phyloP scores from a whole-genome alignment of 768 basidiomycete genomes.

The Leucocoprinus leucothites region DNA sequence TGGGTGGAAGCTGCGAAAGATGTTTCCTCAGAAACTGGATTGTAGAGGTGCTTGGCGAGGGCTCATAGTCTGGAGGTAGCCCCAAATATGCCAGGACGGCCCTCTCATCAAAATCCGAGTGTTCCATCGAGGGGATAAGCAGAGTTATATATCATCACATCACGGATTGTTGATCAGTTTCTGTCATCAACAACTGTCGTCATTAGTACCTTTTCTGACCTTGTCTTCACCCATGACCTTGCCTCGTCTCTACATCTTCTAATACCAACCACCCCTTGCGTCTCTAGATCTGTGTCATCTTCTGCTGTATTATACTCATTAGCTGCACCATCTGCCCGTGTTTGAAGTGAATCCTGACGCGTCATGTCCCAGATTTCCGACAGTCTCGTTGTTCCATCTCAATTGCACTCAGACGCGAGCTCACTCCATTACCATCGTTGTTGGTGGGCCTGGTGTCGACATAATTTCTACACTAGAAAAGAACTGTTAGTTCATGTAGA shows the following conservation, averaged over 20 bases:
- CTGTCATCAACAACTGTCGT: conserved; percentile 15
- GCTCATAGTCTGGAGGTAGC: conserved; percentile 54
- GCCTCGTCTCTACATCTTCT: neutral
- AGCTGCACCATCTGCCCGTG: too few relatives aligned
- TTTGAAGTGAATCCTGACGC: neutral
- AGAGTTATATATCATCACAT: conserved; percentile 9
- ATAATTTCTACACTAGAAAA: conserved; percentile 31
- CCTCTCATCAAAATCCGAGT: conserved; percentile 28
- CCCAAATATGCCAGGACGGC: conserved; percentile 47
- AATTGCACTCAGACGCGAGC: conserved; percentile 2
- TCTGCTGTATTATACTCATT: neutral
- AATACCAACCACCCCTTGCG: neutral
- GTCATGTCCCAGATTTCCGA: neutral
- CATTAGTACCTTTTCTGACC: neutral
- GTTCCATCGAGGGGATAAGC: conserved; percentile 14
- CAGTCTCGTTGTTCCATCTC: neutral
- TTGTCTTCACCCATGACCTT: neutral
- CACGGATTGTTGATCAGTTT: neutral
- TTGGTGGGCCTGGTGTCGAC: conserved; percentile 54
- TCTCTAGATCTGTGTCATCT: neutral
- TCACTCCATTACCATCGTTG: conserved; percentile 31
- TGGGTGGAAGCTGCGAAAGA: conserved; percentile 62
- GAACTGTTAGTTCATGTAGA: conserved; percentile 45
- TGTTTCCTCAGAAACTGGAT: conserved; percentile 62
- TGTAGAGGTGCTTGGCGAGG: conserved; percentile 56